Evolutionary conservation across 129 eudicot genomes (phyloP).

Genomic region (Centrapalus pauciflorus): DNA sequence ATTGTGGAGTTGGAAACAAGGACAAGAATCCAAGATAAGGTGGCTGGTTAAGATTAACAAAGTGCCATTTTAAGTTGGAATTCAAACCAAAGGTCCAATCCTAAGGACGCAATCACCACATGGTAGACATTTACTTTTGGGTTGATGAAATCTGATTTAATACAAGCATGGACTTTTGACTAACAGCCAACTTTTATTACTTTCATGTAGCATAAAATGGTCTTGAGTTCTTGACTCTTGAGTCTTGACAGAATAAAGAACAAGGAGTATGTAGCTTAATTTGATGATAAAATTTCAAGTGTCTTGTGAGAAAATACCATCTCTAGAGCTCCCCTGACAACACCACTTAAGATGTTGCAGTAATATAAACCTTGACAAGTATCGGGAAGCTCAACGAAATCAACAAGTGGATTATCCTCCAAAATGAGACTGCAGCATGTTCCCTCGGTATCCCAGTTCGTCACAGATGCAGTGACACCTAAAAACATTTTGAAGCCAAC

Average conservation of each 20-base stretch:
- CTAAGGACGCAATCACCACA: too few species aligned
- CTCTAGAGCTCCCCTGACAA: slow-evolving; percentile 95
- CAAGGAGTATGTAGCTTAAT: background rate
- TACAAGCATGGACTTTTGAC: too few species aligned
- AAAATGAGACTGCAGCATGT: slow-evolving; percentile 82
- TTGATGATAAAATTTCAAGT: background rate
- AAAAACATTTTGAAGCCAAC: slow-evolving; percentile 97
- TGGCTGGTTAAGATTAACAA: too few species aligned
- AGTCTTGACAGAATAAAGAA: background rate
- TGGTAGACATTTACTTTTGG: too few species aligned
- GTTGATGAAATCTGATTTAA: too few species aligned
- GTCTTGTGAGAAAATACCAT: slow-evolving; percentile 51
- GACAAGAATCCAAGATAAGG: too few species aligned
- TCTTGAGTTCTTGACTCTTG: too few species aligned
- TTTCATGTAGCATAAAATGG: background rate
- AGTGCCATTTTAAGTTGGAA: too few species aligned
- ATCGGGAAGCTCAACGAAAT: slow-evolving; percentile 98
- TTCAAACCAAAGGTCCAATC: too few species aligned
- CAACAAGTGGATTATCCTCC: slow-evolving; percentile 99
- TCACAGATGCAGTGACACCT: slow-evolving; percentile 90
- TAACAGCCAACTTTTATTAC: background rate
- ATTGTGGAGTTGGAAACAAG: too few species aligned
- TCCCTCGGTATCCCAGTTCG: slow-evolving; percentile 92
- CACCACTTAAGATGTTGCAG: slow-evolving; percentile 93
- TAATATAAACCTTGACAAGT: slow-evolving; percentile 94